These are phyloP conservation scores for Penicillium sp. DNA, from an alignment of 2,329 filamentous ascomycete species.

Conservation along the genomic window DNA sequence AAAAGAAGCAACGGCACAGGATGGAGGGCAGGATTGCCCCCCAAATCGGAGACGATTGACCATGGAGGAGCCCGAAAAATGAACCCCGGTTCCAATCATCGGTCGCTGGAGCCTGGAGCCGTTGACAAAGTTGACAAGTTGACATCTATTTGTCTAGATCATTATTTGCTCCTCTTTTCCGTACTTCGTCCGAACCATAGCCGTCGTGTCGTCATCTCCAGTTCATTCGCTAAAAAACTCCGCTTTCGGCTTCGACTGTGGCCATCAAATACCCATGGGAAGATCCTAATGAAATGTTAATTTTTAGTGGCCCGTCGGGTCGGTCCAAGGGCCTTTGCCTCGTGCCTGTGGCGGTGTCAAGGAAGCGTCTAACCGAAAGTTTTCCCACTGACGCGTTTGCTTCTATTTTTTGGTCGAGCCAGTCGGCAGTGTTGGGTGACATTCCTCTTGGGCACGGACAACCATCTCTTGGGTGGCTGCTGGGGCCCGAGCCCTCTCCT, in stretches of 20 bases:
- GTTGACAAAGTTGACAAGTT: constrained; percentile 14
- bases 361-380: constrained; percentile 15
- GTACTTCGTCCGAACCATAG: constrained; percentile 17
- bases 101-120: constrained; percentile 3
- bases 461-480: neutral
- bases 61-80: constrained; percentile 16
- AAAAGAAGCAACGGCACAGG: neutral
- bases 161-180: neutral
- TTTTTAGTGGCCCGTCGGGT: constrained; percentile 4
- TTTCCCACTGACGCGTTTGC: constrained; percentile 21
- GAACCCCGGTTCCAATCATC: constrained; percentile 17
- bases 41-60: constrained; percentile 16
- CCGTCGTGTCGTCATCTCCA: constrained; percentile 7
- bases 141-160: neutral
- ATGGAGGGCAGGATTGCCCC: constrained; percentile 3
- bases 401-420: constrained; percentile 17
- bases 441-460: constrained; percentile 8
- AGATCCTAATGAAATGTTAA: constrained; percentile 8
- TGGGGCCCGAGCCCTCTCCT: too few species aligned
- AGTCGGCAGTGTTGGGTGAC: constrained; percentile 12
- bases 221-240: constrained; percentile 10
- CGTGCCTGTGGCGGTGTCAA: constrained; percentile 25
- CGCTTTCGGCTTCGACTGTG: neutral
- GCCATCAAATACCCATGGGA: neutral
- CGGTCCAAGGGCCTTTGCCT: constrained; percentile 11